Evolutionary conservation across 2,329 filamentous ascomycete genomes (phyloP).

Genomic region (Chrysoporthe puriensis): DNA sequence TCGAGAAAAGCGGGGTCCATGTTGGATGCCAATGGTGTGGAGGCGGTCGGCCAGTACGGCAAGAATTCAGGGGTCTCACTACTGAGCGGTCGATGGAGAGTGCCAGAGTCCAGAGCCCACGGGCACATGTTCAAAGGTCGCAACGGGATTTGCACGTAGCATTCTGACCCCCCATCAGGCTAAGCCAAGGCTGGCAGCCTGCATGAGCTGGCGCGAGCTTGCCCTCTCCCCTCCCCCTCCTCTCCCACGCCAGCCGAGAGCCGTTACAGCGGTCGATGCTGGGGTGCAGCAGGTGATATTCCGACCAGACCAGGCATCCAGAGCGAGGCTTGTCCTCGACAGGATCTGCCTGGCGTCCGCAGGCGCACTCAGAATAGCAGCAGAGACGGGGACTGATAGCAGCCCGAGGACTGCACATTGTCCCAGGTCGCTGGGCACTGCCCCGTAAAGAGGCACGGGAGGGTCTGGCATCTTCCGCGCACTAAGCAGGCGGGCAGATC

Average conservation of each 20-base stretch:
- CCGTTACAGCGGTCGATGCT: background rate
- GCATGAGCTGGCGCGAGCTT: slow-evolving; percentile 15
- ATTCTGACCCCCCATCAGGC: slow-evolving; percentile 10
- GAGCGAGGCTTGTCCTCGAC: no score
- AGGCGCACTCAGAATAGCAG: no score
- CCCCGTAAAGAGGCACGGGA: background rate
- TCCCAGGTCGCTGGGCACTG: background rate
- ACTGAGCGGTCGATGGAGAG: slow-evolving; percentile 24
- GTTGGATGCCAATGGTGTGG: slow-evolving; percentile 18
- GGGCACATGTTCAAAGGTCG: slow-evolving; percentile 27
- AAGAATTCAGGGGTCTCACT: slow-evolving; percentile 11
- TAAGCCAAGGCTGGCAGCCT: slow-evolving; percentile 20
- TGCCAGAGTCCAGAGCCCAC: slow-evolving; percentile 19
- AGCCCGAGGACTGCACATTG: no score
- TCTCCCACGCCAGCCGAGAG: slow-evolving; percentile 10
- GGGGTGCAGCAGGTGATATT: no score
- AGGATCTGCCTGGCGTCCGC: no score
- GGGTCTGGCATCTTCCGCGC: background rate
- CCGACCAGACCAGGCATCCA: no score
- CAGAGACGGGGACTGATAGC: background rate
- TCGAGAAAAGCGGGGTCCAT: slow-evolving; percentile 14
- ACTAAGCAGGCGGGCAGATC: background rate
- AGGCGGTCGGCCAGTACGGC: background rate
- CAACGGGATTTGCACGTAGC: slow-evolving; percentile 27
- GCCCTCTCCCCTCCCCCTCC: background rate